These are phyloP conservation scores for Alternaria arbusti DNA, from an alignment of 2,329 filamentous ascomycete genomes.

Conservation along the genomic window DNA sequence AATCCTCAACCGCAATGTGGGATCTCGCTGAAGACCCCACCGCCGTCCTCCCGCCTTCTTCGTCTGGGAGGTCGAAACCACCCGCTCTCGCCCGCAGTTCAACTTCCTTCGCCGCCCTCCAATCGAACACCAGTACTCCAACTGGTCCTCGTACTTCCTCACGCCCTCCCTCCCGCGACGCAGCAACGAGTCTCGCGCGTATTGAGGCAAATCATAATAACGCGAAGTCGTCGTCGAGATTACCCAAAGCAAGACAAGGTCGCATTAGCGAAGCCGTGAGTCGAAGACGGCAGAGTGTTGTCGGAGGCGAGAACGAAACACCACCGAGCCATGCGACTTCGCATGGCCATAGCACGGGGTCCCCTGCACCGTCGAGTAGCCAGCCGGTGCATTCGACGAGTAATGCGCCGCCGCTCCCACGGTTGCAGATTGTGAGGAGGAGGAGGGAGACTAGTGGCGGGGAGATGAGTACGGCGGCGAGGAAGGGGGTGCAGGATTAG, in stretches of 20 bases:
- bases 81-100: constrained; percentile 33
- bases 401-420: constrained; percentile 32
- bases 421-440: constrained; percentile 42
- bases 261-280: constrained; percentile 37
- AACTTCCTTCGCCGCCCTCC: constrained; percentile 34
- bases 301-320: constrained; percentile 32
- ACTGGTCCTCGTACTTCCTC: constrained; percentile 25
- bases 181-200: constrained; percentile 31
- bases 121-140: constrained; percentile 17
- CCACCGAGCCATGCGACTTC: constrained; percentile 6
- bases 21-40: constrained; percentile 41
- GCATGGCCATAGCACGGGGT: not conserved
- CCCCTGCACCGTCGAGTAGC: not conserved
- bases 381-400: not conserved
- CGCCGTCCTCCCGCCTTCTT: constrained; percentile 23
- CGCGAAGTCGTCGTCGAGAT: constrained; percentile 23
- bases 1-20: constrained; percentile 42
- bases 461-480: constrained; percentile 43
- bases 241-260: constrained; percentile 43
- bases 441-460: constrained; percentile 46
- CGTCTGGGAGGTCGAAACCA: constrained; percentile 25
- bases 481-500: constrained; percentile 22
- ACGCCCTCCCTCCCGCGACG: constrained; percentile 39
- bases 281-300: constrained; percentile 33
- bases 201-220: constrained; percentile 27